Percentiles rank a stretch among this genome's conserved stretches.
These are phyloP conservation scores for Leishmania mexicana DNA, from an alignment of 208 protist genomes.

Conservation along the genomic window DNA sequence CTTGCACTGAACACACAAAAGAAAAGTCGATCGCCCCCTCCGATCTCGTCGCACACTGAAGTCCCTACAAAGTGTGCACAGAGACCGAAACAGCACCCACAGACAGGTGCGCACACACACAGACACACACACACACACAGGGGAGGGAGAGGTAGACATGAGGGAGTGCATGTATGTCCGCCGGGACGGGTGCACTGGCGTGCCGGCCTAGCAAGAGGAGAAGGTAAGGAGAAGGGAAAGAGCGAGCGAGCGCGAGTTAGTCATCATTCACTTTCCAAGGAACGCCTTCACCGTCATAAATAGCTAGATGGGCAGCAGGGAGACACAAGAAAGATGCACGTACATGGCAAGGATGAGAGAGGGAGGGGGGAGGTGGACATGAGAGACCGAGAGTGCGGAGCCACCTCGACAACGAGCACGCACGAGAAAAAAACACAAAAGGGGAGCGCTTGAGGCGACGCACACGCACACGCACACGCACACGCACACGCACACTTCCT, in stretches of 20 bases:
- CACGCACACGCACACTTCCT: too few species aligned
- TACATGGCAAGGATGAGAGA: not conserved
- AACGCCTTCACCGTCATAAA: not conserved
- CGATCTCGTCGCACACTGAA: not conserved
- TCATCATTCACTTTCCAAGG: not conserved
- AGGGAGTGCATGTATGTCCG: too few species aligned
- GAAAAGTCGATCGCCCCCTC: not conserved
- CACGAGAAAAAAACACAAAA: too few species aligned
- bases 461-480: not conserved
- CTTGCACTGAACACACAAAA: not conserved
- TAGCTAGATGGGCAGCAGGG: not conserved
- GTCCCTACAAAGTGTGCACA: not conserved
- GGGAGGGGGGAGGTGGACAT: not conserved
- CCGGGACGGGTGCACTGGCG: not conserved
- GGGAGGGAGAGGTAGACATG: too few species aligned
- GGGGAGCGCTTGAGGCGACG: too few species aligned
- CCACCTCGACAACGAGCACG: too few species aligned
- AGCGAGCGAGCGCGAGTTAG: not conserved
- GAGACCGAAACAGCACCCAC: not conserved
- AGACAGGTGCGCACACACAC: not conserved
- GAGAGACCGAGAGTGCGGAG: not conserved
- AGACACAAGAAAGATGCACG: not conserved
- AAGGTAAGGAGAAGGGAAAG: not conserved
- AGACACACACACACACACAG: not conserved
- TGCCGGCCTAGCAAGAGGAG: not conserved